These are phyloP conservation scores for Coniosporium tulheliwenetii DNA, from an alignment of 2,329 filamentous ascomycete species.

Conservation along the genomic window DNA sequence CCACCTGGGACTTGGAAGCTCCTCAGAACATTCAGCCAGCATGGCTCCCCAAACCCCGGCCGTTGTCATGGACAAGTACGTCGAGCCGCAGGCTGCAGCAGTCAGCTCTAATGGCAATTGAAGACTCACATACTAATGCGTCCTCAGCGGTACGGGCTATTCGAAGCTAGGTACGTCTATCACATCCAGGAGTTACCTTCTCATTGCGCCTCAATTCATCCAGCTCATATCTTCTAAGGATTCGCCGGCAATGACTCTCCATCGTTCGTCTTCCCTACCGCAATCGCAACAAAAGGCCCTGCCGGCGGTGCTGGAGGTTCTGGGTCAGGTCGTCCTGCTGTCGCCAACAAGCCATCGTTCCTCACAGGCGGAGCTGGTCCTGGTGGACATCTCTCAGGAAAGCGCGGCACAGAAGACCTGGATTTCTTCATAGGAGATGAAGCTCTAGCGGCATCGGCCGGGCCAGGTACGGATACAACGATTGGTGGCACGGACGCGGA, in stretches of 20 bases:
- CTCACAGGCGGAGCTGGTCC: constrained; percentile 80
- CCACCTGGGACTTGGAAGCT: neutral
- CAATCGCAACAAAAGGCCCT: constrained; percentile 85
- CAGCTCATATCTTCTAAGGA: constrained; percentile 35
- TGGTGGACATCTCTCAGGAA: constrained; percentile 67
- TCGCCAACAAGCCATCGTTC: constrained; percentile 91
- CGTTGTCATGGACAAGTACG: constrained; percentile 99
- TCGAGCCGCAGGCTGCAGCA: constrained; percentile 15
- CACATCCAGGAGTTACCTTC: neutral
- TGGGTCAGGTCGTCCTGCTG: constrained; percentile 74
- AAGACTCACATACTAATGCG: constrained; percentile 21
- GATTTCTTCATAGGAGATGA: constrained; percentile 99
- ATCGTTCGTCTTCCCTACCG: constrained; percentile 97
- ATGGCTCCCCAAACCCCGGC: constrained; percentile 99
- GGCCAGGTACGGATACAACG: constrained; percentile 47
- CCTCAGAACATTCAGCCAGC: constrained; percentile 12
- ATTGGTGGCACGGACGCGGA: neutral
- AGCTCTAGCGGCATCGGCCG: constrained; percentile 66
- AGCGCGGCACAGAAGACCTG: constrained; percentile 91
- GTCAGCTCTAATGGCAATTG: constrained; percentile 9
- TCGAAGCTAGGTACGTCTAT: constrained; percentile 77
- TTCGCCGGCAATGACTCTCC: constrained; percentile 99
- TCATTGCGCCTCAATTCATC: constrained; percentile 12
- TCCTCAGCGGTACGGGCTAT: constrained; percentile 85
- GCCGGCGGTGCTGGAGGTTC: constrained; percentile 55